Conservation (phyloP, 306 rosid species). For the Senna siamea region DNA sequence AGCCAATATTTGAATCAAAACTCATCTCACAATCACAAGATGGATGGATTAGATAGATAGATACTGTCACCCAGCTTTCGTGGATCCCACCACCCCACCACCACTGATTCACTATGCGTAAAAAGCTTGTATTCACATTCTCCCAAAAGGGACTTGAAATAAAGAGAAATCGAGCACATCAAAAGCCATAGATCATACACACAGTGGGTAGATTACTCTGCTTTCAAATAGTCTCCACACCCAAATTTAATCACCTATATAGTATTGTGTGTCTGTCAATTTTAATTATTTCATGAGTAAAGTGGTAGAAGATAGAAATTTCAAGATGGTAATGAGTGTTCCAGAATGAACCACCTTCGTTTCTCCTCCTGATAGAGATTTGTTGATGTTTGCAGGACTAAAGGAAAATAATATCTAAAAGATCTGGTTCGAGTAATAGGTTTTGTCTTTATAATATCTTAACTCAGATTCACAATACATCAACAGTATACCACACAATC, state of each 20-base stretch:
- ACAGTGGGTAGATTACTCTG: no score
- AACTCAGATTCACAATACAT: slow-evolving; percentile 36
- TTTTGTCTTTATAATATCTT: slow-evolving; percentile 24
- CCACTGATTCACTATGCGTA: slow-evolving; percentile 3
- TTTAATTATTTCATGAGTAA: slow-evolving; percentile 7
- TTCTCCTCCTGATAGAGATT: neutral
- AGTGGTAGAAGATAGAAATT: neutral
- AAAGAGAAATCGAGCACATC: slow-evolving; percentile 36
- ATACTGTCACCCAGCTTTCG: slow-evolving; percentile 45
- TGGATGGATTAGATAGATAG: slow-evolving; percentile 40
- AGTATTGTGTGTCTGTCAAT: slow-evolving; percentile 4
- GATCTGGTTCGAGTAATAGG: slow-evolving; percentile 34
- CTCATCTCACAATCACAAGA: slow-evolving; percentile 35
- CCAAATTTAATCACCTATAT: no score
- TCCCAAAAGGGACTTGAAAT: slow-evolving; percentile 18
- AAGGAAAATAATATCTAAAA: slow-evolving; percentile 29
- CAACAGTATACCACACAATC: slow-evolving; percentile 32
- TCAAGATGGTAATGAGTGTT: neutral
- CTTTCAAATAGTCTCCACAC: no score
- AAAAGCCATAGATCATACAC: no score
- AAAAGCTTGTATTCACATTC: slow-evolving; percentile 35
- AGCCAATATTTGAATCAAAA: slow-evolving; percentile 49
- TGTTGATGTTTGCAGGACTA: slow-evolving; percentile 1
- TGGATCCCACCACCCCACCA: slow-evolving; percentile 62
- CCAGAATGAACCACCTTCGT: neutral